A percentile compares a stretch with the other conserved stretches of the same genome.
phyloP scores from a whole-genome alignment of 2,329 filamentous ascomycete genomes.

The Exophiala phaeomuriformis region DNA sequence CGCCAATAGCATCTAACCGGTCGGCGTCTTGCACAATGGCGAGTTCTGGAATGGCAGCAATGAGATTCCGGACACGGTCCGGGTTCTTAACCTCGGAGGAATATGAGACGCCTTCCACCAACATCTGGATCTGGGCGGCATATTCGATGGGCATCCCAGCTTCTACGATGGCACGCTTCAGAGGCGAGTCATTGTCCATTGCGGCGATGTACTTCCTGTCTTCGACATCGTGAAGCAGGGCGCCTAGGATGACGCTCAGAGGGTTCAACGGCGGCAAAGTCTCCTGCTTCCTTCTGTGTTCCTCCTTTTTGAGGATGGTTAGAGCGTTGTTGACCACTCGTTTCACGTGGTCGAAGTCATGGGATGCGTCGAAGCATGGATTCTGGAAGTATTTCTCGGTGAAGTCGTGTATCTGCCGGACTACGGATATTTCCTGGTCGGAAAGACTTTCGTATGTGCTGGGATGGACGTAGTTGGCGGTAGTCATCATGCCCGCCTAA shows the following conservation, averaged over 20 bases:
- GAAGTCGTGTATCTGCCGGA: conserved; percentile 22
- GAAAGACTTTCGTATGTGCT: conserved; percentile 21
- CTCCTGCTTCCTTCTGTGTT: conserved; percentile 15
- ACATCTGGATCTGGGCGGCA: conserved; percentile 59
- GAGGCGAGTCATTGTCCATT: conserved; percentile 9
- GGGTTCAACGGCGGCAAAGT: conserved; percentile 18
- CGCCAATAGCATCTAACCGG: conserved; percentile 82
- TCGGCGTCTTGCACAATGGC: conserved; percentile 89
- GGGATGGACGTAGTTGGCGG: conserved; percentile 16
- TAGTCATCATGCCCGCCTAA: neutral
- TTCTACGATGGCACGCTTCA: conserved; percentile 16
- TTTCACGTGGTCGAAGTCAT: conserved; percentile 78
- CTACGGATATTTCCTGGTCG: conserved; percentile 16
- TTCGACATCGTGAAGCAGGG: conserved; percentile 29
- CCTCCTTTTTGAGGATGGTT: conserved; percentile 52
- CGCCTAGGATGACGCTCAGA: conserved; percentile 26
- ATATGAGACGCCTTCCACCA: conserved; percentile 73
- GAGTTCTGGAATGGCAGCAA: conserved; percentile 63
- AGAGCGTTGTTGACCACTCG: conserved; percentile 70
- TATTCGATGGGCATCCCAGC: conserved; percentile 18
- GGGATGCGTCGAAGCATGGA: conserved; percentile 59
- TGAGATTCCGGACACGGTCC: conserved; percentile 50
- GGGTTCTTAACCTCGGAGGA: conserved; percentile 64
- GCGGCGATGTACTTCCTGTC: conserved; percentile 28
- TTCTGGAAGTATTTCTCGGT: conserved; percentile 25